Conservation (phyloP, 1,139 yeast species). For the Scheffersomyces lignicola region DNA sequence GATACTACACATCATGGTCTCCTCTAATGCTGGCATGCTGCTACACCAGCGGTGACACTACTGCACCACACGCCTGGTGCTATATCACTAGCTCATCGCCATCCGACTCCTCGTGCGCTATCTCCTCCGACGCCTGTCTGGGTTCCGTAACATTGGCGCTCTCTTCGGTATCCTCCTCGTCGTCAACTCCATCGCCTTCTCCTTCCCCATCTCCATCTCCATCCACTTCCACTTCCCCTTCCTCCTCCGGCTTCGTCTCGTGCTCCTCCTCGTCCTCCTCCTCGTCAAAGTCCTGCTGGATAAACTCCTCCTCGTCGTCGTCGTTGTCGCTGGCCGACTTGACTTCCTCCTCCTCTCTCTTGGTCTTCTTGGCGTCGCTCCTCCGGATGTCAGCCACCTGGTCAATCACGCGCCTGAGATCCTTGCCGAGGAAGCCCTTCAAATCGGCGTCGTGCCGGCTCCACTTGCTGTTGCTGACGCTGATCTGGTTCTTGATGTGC, state of each 20-base stretch:
- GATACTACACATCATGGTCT: too few species aligned
- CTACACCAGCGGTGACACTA: too few species aligned
- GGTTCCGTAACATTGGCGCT: too few species aligned
- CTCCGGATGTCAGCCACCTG: constrained; percentile 31
- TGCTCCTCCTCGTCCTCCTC: constrained; percentile 14
- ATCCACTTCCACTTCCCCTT: constrained; percentile 11
- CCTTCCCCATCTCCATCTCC: constrained; percentile 14
- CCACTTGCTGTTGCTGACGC: constrained; percentile 41
- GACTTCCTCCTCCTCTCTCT: constrained; percentile 14
- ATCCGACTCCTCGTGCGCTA: too few species aligned
- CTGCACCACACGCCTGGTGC: too few species aligned
- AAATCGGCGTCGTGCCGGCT: constrained; percentile 37
- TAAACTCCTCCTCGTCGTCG: constrained; percentile 12
- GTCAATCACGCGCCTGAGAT: constrained; percentile 29
- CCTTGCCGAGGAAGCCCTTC: constrained; percentile 35
- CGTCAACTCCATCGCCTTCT: constrained; percentile 11
- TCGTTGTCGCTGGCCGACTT: constrained; percentile 10
- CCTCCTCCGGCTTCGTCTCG: constrained; percentile 11
- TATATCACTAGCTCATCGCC: constrained; percentile 8
- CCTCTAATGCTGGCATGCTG: too few species aligned
- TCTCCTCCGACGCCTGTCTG: too few species aligned
- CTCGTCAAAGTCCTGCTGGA: constrained; percentile 11
- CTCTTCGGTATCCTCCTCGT: constrained; percentile 10
- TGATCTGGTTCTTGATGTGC: constrained; percentile 31
- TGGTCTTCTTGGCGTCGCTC: constrained; percentile 19